Evolutionary conservation across 148 eudicot species (phyloP).

Genomic region (Selenicereus undatus): DNA sequence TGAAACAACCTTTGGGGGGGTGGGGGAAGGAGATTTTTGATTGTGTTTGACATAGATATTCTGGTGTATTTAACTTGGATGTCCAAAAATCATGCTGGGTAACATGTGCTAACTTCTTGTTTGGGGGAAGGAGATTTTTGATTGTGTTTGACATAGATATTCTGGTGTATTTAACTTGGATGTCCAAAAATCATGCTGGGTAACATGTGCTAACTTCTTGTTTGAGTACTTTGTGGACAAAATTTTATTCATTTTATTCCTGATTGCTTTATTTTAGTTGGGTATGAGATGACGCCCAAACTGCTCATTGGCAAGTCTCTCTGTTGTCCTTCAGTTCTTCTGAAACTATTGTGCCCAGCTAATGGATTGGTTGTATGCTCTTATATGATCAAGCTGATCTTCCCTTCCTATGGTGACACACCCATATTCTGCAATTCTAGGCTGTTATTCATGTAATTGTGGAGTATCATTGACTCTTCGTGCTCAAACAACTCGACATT

Average conservation of each 20-base stretch:
- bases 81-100: background rate
- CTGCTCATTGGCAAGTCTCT: background rate
- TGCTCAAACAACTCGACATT: background rate
- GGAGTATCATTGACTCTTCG: background rate
- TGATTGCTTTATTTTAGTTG: background rate
- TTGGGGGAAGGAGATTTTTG: background rate
- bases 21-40: background rate
- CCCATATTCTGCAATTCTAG: background rate
- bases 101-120: background rate
- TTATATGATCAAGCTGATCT: background rate
- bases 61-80: background rate
- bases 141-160: background rate
- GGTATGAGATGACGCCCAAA: background rate
- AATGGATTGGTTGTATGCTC: background rate
- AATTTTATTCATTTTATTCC: background rate
- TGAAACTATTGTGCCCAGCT: background rate
- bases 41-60: background rate
- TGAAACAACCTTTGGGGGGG: background rate
- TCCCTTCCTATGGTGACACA: background rate
- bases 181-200: background rate
- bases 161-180: background rate
- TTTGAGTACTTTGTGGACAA: background rate
- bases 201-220: background rate
- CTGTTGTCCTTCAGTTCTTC: background rate
- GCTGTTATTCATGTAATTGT: background rate